Evolutionary conservation across 2,329 filamentous ascomycete species (phyloP).

Genomic region (Penicillium fuscoglaucum): DNA sequence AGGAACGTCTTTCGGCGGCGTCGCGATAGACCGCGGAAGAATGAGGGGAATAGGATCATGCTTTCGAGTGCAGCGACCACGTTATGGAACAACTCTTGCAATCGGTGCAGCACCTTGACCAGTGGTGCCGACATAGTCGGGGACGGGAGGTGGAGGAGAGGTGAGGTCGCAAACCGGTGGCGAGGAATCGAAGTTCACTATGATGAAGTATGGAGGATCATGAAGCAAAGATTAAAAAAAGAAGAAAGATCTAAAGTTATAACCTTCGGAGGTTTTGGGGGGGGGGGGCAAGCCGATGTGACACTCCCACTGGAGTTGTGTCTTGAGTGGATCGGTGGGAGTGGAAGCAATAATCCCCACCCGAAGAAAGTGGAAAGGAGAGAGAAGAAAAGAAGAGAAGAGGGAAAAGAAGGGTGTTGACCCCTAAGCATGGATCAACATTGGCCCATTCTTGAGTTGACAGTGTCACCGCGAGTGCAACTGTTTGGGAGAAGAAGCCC

Average conservation of each 20-base stretch:
- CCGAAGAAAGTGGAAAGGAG: background rate
- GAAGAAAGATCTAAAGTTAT: conserved; percentile 19
- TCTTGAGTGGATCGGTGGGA: conserved; percentile 21
- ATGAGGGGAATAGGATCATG: conserved; percentile 43
- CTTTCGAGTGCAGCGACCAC: conserved; percentile 43
- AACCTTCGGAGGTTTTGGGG: conserved; percentile 1
- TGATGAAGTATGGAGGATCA: conserved; percentile 5
- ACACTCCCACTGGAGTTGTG: conserved; percentile 28
- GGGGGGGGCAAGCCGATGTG: conserved; percentile 14
- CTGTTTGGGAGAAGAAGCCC: conserved; percentile 21
- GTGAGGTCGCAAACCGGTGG: background rate
- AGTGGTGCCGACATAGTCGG: conserved; percentile 39
- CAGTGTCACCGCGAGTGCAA: conserved; percentile 28
- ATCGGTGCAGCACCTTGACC: conserved; percentile 41
- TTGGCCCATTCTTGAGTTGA: conserved; percentile 28
- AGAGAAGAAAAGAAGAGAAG: background rate
- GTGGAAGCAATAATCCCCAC: conserved; percentile 18
- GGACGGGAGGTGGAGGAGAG: conserved; percentile 12
- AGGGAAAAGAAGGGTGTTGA: conserved; percentile 4
- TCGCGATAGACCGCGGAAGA: conserved; percentile 37
- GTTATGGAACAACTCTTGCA: conserved; percentile 45
- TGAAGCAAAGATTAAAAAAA: conserved; percentile 17
- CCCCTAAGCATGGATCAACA: conserved; percentile 30
- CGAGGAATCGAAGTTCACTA: conserved; percentile 5
- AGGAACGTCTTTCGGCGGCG: conserved; percentile 37